These are phyloP conservation scores for Datura wrightii DNA, from an alignment of 257 asterid species.

Conservation along the genomic window DNA sequence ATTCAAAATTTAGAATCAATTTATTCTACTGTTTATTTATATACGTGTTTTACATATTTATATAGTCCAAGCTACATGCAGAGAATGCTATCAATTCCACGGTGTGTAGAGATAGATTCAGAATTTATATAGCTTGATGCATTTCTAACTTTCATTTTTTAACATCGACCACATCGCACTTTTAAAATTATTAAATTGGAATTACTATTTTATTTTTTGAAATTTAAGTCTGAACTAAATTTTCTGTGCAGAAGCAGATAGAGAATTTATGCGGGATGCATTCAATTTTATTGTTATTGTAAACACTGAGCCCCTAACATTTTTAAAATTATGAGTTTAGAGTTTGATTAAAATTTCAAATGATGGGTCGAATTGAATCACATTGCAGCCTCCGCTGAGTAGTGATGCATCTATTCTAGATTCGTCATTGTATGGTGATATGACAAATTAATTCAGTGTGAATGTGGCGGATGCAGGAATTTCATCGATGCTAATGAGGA, in stretches of 20 bases:
- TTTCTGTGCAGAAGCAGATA: background rate
- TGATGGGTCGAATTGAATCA: background rate
- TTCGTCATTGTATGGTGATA: background rate
- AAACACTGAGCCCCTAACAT: background rate
- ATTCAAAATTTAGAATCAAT: background rate
- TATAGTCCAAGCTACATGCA: background rate
- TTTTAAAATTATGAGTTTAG: background rate
- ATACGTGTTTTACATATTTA: background rate
- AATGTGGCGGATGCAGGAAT: conserved; percentile 46
- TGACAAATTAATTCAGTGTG: background rate
- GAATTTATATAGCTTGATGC: background rate
- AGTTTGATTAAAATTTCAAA: background rate
- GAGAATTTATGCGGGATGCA: background rate
- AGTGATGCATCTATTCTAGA: background rate
- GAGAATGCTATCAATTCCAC: background rate
- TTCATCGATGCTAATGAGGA: conserved; percentile 64
- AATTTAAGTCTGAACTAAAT: background rate
- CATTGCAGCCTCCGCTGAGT: background rate
- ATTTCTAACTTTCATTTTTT: background rate
- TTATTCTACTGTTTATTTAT: background rate
- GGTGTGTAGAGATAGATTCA: background rate
- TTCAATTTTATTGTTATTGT: background rate
- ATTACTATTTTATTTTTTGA: background rate
- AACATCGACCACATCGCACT: background rate
- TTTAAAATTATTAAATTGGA: background rate